Base-by-base conservation (phyloP, 1,284 basidiomycete species). In the Marasmius fiardii region DNA sequence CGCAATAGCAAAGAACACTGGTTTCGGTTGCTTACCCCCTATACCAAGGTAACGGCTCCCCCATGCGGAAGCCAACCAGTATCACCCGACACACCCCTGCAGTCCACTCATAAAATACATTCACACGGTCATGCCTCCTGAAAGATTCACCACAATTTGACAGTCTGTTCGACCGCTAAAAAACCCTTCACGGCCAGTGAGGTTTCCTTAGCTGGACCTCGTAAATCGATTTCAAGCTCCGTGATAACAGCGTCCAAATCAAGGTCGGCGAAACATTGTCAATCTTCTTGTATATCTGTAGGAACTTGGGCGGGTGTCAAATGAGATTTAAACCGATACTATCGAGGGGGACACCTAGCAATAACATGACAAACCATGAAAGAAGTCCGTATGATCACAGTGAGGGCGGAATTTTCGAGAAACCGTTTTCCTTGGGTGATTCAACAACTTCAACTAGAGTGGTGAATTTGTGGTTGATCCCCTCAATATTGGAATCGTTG, bases 401-500 rank as follows among this genome's bases (percentile, higher is more conserved):
- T 14, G 24, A 10, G 14, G 8, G 39, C n/a, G 10, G n/a, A n/a
- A 18, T 10, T 49, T n/a, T n/a, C n/a, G n/a, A n/a, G n/a, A 14
- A 1, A 49, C 47, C 47, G 26, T 31, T 20, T 16, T 49, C 21
- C 33, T 21, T 34, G 20, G 51, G 23, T 20, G 48, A 51, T 31
- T 55, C 23, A 2, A 51, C 54, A 7, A 55, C 35, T 34, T 50
- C 48, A n/a, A 41, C 51, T 3, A 55, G 24, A 4, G 54, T 24
- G 28, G 43, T 51, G 2, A 48, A 55, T 43, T 55, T 55, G 12
- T 39, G 31, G 31, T 51, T 51, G 26, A 55, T 51, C 5, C 54
- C 54, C 44, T 55, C 54, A 18, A 55, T 55, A 18, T 43, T 31
- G 39, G 43, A 55, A 31, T 55, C 54, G 48, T 55, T 55, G 39